Base-by-base conservation (phyloP, 495 filamentous ascomycete genomes). In the Penicillium riverlandense region DNA sequence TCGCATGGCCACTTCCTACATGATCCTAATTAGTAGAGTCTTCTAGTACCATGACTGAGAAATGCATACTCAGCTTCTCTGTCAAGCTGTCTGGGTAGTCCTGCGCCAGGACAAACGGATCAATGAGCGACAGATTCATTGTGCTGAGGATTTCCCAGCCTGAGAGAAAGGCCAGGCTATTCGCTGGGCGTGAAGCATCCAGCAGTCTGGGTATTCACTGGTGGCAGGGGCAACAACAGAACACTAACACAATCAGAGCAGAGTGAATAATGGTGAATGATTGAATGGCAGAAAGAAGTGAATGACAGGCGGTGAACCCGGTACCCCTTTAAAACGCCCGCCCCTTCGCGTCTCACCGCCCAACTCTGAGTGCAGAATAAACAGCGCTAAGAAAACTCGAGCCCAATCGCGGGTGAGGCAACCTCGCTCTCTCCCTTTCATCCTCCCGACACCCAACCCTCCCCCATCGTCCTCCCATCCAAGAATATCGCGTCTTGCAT, bases 41-140 rank as follows among this genome's bases (percentile, higher is more conserved):
- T 13, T 13, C 43, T 12, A 46, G 11, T 28, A 2, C 35, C 7
- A 7, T 15, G 29, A 29, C 11, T 33, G 29, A 7, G 38, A 49
- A 27, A 10, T 5, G 38, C 59, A 71, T 82, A 76, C 90, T 84
- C 37, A 98, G 82, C 38, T 83, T 86, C 54, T 86, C 88, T 37
- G 83, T 86, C 41, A 95, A 79, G 16, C 83, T 77, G 53, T 97
- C 94, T 35, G 92, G 92, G 55, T 94, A 94, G 58, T 98, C 92
- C 71, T 96, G 90, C 4, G 89, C 85, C 35, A 97, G 85, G 53
- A 86, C 77, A 59, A 87, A 86, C 27, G 86, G 86, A 58, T 91
- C 86, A 42, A 86, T 71, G 32, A 91, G 76, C 29, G 85, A 79
- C 22, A 88, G 72, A 73, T 90, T 91, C 86, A 90, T 90, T 31